Percentiles rank a stretch among this genome's conserved stretches.
These are phyloP conservation scores for Cymbopogon citratus DNA, from an alignment of 176 grass and related monocot species.

Conservation along the genomic window DNA sequence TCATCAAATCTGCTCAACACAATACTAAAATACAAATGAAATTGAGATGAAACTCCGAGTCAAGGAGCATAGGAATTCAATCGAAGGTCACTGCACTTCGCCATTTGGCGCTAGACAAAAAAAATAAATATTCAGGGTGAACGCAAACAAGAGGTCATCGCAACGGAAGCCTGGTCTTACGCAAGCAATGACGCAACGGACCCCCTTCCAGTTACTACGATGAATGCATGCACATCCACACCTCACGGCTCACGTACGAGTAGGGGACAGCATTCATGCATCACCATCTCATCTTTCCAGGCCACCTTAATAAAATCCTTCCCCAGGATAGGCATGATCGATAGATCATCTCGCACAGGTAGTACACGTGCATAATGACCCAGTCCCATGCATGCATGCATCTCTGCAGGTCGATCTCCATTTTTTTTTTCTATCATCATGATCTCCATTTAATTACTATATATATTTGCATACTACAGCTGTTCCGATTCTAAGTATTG, in stretches of 20 bases:
- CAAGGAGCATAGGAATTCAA: too few species aligned
- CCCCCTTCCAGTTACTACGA: background rate
- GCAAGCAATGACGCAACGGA: constrained; percentile 20
- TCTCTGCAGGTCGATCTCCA: too few species aligned
- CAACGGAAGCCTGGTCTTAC: background rate
- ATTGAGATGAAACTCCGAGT: too few species aligned
- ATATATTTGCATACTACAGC: too few species aligned
- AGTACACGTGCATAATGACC: background rate
- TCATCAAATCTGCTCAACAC: too few species aligned
- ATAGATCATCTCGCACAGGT: background rate
- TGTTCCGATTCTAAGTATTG: too few species aligned
- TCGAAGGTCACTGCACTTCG: too few species aligned
- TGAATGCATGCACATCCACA: background rate
- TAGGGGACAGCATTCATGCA: background rate
- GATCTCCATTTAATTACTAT: too few species aligned
- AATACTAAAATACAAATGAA: too few species aligned
- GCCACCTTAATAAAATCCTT: background rate
- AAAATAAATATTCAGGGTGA: background rate
- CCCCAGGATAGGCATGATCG: background rate
- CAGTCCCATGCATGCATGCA: background rate
- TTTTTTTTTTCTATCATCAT: too few species aligned
- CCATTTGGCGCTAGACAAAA: too few species aligned
- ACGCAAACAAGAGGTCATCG: background rate
- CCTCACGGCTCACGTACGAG: background rate
- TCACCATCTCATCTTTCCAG: background rate